Evolutionary conservation across 768 basidiomycete genomes (phyloP).

Genomic region (Lentinus brumalis): DNA sequence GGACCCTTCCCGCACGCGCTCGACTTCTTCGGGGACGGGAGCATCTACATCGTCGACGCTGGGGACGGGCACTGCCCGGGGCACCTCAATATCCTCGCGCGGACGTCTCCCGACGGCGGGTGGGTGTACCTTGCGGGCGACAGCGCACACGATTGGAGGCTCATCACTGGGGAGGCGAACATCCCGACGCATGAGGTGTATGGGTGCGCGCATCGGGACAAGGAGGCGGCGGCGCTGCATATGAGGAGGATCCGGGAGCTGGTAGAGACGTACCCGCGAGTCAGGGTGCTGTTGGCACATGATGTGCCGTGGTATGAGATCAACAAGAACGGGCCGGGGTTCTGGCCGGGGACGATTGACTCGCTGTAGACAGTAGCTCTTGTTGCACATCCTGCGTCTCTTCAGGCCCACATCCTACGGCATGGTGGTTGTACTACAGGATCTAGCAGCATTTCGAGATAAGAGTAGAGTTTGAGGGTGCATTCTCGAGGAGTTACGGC

Average conservation of each 20-base stretch:
- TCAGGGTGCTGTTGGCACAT: conserved; percentile 54
- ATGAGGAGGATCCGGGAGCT: conserved; percentile 40
- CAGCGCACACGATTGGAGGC: conserved; percentile 16
- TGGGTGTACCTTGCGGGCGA: conserved; percentile 39
- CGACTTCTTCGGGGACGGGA: conserved; percentile 62
- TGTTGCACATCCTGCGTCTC: no score
- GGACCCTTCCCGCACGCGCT: conserved; percentile 52
- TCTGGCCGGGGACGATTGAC: conserved; percentile 32
- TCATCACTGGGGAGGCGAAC: conserved; percentile 30
- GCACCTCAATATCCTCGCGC: conserved; percentile 55
- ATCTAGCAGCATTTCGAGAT: no score
- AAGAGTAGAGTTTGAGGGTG: no score
- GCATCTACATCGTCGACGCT: conserved; percentile 57
- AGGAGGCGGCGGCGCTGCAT: conserved; percentile 43
- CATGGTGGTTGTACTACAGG: no score
- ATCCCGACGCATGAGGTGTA: conserved; percentile 36
- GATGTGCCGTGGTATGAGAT: conserved; percentile 52
- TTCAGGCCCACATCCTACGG: no score
- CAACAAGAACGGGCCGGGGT: conserved; percentile 44
- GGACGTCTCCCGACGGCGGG: conserved; percentile 53
- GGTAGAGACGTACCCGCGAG: conserved; percentile 35
- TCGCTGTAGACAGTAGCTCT: conserved; percentile 5
- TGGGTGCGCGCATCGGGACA: conserved; percentile 45
- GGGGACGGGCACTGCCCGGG: conserved; percentile 53
- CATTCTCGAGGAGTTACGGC: no score